Base-by-base conservation (phyloP, 1,139 yeast species). In the Kodamaea ohmeri region DNA sequence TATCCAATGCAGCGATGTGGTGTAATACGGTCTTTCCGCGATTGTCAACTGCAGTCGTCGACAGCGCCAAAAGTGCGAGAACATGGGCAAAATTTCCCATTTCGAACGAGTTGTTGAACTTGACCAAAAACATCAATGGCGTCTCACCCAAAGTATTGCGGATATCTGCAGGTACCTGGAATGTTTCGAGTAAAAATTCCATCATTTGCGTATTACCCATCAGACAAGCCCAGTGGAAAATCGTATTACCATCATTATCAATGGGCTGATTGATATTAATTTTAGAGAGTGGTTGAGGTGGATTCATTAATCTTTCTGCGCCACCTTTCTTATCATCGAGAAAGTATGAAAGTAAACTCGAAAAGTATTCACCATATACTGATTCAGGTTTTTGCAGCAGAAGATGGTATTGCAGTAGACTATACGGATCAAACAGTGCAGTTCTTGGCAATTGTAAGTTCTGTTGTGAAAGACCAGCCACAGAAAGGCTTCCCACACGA, bases 171-270 rank as follows among this genome's bases (percentile, higher is more conserved):
- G 86, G 66, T 6, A 86, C 71, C 13, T 62, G 61, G 41, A 70
- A 68, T n/a, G 62, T 64, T n/a, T 53, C 52, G 6, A 90, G 74
- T 25, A 94, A 66, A 41, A 87, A 88, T 41, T 77, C 77, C 4
- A 89, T 92, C 42, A 90, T 70, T 2, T 80, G 68, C 4, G 82
- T 65, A 45, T 88, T 80, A 0, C 95, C 97, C 62, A 94, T 73
- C 0, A 97, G 88, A 22, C 97, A 83, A 1, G 97, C 95, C 95
- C 97, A 87, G 59, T 94, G 99, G 42, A 94, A 71, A 1, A 96
- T 89, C 0, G 96, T 83, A 54, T 92, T 94, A 0, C 97, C 97
- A 41, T 84, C 80, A 50, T 85, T 94, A 60, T 94, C 99, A 35
- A 94, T 87, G 2, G 96, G 81, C 28, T 88, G 86, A 52, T 86